These are phyloP conservation scores for Kwoniella shandongensis DNA, from an alignment of 768 basidiomycete species.

Conservation along the genomic window DNA sequence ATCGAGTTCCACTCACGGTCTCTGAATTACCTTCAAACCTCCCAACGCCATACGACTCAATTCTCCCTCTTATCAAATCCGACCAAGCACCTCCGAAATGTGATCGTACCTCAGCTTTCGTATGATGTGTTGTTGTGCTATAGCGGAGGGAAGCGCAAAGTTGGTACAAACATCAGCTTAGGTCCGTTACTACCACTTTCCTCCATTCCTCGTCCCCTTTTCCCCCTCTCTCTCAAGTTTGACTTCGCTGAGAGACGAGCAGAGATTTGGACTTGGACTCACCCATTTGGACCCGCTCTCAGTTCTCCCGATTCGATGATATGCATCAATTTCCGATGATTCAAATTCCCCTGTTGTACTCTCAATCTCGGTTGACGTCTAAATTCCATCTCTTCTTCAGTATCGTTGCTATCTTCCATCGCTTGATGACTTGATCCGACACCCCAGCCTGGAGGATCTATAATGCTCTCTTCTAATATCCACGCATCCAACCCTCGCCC, in stretches of 20 bases:
- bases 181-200: no score
- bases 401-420: neutral
- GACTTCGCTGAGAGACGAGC: no score
- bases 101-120: slow-evolving; percentile 82
- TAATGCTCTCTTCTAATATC: slow-evolving; percentile 93
- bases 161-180: no score
- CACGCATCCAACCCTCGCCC: slow-evolving; percentile 78
- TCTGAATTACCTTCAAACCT: slow-evolving; percentile 86
- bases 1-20: slow-evolving; percentile 67
- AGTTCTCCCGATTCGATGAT: slow-evolving; percentile 80
- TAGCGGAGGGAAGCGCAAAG: no score
- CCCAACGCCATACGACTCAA: slow-evolving; percentile 79
- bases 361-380: slow-evolving; percentile 55
- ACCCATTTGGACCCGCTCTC: slow-evolving; percentile 71
- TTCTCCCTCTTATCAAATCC: slow-evolving; percentile 59
- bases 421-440: no score
- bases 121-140: slow-evolving; percentile 63
- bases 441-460: slow-evolving; percentile 75
- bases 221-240: no score
- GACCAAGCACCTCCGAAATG: slow-evolving; percentile 88
- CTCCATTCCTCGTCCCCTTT: no score
- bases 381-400: slow-evolving; percentile 10
- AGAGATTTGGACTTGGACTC: no score
- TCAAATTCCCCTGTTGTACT: slow-evolving; percentile 83
- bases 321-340: slow-evolving; percentile 91